phyloP scores from a whole-genome alignment of 2,329 filamentous ascomycete genomes.

The Fusarium avenaceum region DNA sequence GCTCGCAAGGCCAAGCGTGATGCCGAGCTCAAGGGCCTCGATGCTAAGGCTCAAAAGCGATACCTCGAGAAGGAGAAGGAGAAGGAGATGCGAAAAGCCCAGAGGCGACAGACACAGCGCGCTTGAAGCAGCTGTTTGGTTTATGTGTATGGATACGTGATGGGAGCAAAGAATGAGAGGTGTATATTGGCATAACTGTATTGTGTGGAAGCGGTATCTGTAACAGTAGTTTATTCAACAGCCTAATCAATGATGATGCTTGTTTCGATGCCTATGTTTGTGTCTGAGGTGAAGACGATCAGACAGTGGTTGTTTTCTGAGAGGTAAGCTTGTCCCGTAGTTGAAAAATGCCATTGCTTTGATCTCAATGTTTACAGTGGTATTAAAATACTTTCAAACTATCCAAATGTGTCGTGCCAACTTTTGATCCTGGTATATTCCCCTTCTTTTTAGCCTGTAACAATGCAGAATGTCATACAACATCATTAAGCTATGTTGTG shows the following conservation, averaged over 20 bases:
- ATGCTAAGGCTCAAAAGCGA: conserved; percentile 88
- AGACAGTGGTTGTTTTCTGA: background rate
- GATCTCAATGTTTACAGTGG: background rate
- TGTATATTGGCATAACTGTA: conserved; percentile 23
- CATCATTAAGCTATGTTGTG: conserved; percentile 1
- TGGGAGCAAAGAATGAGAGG: conserved; percentile 3
- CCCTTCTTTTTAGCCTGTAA: conserved; percentile 4
- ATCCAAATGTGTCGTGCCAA: background rate
- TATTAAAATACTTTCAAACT: conserved; percentile 4
- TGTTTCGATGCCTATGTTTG: background rate
- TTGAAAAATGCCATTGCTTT: background rate
- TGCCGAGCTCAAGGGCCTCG: conserved; percentile 79
- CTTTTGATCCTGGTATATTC: conserved; percentile 8
- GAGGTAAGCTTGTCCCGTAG: background rate
- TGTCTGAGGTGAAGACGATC: no score
- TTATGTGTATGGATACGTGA: conserved; percentile 2
- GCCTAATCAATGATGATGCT: conserved; percentile 34
- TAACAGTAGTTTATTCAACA: conserved; percentile 39
- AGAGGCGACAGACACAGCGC: conserved; percentile 68
- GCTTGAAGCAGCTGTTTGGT: conserved; percentile 53
- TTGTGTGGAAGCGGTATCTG: conserved; percentile 35
- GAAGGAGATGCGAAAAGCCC: conserved; percentile 72
- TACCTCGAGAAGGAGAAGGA: conserved; percentile 85
- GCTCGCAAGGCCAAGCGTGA: conserved; percentile 92
- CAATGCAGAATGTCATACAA: background rate